Percentiles rank a stretch among this genome's conserved stretches.
phyloP scores from a whole-genome alignment of 306 rosid genomes.

The Medicago truncatula region MtrunA17r5.0-ANR NC_053045.1:57399001-57399500 shows the following conservation, averaged over 20 bases:
- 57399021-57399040: conserved; percentile 91
- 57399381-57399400: conserved; percentile 92
- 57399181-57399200: conserved; percentile 57
- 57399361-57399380: conserved; percentile 36
- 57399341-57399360: conserved; percentile 21
- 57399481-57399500: conserved; percentile 15
- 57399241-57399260: conserved; percentile 81
- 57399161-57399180: conserved; percentile 11
- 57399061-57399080: conserved; percentile 98
- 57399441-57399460: background rate
- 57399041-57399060: conserved; percentile 97
- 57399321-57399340: background rate
- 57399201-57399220: conserved; percentile 88
- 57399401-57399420: conserved; percentile 20
- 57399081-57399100: conserved; percentile 98
- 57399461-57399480: conserved; percentile 22
- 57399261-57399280: conserved; percentile 85
- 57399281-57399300: conserved; percentile 65
- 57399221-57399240: conserved; percentile 76
- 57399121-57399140: conserved; percentile 11
- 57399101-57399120: conserved; percentile 65
- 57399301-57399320: background rate
- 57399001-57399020: conserved; percentile 97
- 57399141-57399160: conserved; percentile 1
- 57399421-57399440: background rate